A percentile compares a stretch with the other conserved stretches of the same genome.
These are phyloP conservation scores for Letharia lupina DNA, from an alignment of 495 filamentous ascomycete species.

Conservation along the genomic window DNA sequence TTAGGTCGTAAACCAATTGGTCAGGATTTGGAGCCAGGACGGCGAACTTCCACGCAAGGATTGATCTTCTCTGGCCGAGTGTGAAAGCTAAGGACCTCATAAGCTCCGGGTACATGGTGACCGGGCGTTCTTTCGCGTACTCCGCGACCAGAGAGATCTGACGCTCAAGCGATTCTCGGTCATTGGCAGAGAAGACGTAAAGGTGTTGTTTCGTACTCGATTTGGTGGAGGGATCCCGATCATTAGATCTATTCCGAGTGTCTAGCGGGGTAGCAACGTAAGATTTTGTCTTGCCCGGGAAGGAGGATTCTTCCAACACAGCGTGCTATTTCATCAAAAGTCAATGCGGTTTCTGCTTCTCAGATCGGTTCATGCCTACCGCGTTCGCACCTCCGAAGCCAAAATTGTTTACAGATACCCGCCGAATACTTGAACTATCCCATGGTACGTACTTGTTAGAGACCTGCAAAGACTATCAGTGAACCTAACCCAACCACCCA, in stretches of 20 bases:
- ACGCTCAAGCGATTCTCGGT: not conserved
- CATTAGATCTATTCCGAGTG: too few species aligned
- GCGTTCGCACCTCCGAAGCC: conserved; percentile 51
- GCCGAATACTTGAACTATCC: conserved; percentile 22
- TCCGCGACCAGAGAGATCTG: not conserved
- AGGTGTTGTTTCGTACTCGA: not conserved
- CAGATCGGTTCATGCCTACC: too few species aligned
- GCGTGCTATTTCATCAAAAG: too few species aligned
- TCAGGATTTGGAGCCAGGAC: conserved; percentile 10
- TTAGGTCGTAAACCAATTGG: conserved; percentile 5
- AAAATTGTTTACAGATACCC: conserved; percentile 53
- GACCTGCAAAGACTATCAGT: not conserved
- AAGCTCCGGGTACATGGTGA: not conserved
- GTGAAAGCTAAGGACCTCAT: conserved; percentile 29
- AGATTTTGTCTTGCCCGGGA: too few species aligned
- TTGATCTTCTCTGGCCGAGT: conserved; percentile 26
- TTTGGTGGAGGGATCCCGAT: too few species aligned
- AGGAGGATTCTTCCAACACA: too few species aligned
- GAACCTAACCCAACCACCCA: too few species aligned
- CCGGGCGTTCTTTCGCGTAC: not conserved
- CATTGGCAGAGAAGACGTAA: conserved; percentile 1
- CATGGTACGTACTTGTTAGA: not conserved
- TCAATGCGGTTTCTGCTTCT: too few species aligned
- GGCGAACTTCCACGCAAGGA: conserved; percentile 25
- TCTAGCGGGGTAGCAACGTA: too few species aligned